phyloP scores from a whole-genome alignment of 2,329 filamentous ascomycete species.

The Colletotrichum chlorophyti region DNA sequence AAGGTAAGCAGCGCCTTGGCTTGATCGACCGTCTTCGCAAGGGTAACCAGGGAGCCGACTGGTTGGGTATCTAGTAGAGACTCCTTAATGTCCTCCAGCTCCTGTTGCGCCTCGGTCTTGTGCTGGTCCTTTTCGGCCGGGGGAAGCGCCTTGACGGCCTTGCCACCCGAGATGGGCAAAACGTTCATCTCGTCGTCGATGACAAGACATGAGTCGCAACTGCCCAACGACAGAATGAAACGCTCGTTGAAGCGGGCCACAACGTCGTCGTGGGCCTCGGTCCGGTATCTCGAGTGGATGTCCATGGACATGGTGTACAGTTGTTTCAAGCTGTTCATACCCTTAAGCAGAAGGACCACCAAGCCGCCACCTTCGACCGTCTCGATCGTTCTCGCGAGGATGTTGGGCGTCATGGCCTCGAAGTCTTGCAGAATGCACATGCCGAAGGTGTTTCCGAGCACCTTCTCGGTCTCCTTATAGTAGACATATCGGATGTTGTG shows the following conservation, averaged over 20 bases:
- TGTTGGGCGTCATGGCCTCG: slow-evolving; percentile 95
- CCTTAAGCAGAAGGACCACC: slow-evolving; percentile 89
- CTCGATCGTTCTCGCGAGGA: slow-evolving; percentile 92
- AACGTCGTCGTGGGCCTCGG: slow-evolving; percentile 94
- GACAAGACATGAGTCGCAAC: slow-evolving; percentile 92
- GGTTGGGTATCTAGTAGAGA: slow-evolving; percentile 84
- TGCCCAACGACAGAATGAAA: slow-evolving; percentile 93
- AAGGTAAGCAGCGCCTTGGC: slow-evolving; percentile 97
- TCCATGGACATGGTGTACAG: slow-evolving; percentile 98
- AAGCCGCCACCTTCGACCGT: slow-evolving; percentile 96
- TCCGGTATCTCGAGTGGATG: slow-evolving; percentile 93
- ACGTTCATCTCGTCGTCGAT: slow-evolving; percentile 99
- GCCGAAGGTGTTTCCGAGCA: slow-evolving; percentile 95
- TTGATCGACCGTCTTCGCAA: slow-evolving; percentile 92
- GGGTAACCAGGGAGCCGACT: slow-evolving; percentile 80
- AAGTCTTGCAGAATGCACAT: slow-evolving; percentile 99
- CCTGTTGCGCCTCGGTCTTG: slow-evolving; percentile 73
- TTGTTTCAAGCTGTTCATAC: slow-evolving; percentile 96
- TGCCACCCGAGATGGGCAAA: slow-evolving; percentile 93
- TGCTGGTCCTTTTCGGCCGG: slow-evolving; percentile 76
- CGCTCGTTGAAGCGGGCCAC: slow-evolving; percentile 97
- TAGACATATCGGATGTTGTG: slow-evolving; percentile 99
- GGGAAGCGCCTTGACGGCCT: slow-evolving; percentile 83
- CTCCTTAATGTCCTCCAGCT: slow-evolving; percentile 88
- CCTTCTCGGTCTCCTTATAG: slow-evolving; percentile 99